Evolutionary conservation across 495 filamentous ascomycete species (phyloP).

Genomic region (Lepidopterella palustris): DNA sequence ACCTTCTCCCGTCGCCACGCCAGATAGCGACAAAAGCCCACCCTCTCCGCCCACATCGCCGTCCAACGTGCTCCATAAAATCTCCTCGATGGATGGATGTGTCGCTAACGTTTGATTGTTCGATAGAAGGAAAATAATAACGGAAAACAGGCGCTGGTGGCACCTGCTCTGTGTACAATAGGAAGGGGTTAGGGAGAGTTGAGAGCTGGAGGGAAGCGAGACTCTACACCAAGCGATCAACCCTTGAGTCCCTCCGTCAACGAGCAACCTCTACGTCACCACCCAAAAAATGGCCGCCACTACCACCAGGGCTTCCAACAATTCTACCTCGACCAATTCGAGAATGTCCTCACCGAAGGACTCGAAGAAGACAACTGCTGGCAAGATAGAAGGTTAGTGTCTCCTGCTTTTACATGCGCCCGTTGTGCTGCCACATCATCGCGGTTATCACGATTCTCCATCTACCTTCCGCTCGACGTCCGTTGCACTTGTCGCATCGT

Average conservation of each 20-base stretch:
- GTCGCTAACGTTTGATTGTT: background rate
- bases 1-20: conserved; percentile 1
- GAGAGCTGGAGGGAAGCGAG: background rate
- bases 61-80: background rate
- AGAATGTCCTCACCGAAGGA: conserved; percentile 36
- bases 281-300: conserved; percentile 33
- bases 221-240: background rate
- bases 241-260: conserved; percentile 17
- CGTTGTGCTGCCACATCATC: background rate
- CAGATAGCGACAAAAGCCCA: conserved; percentile 1
- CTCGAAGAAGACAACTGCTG: conserved; percentile 23
- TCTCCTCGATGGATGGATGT: background rate
- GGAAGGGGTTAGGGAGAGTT: background rate
- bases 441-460: background rate
- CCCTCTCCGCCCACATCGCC: background rate
- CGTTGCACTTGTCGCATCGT: background rate
- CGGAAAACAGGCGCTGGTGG: background rate
- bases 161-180: background rate
- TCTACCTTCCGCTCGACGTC: background rate
- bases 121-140: background rate
- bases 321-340: conserved; percentile 30
- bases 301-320: conserved; percentile 28
- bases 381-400: conserved; percentile 32
- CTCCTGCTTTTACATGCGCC: background rate
- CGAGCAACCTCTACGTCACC: conserved; percentile 26